Evolutionary conservation across 2,329 filamentous ascomycete species (phyloP).

Genomic region (Cercospora sesami): DNA sequence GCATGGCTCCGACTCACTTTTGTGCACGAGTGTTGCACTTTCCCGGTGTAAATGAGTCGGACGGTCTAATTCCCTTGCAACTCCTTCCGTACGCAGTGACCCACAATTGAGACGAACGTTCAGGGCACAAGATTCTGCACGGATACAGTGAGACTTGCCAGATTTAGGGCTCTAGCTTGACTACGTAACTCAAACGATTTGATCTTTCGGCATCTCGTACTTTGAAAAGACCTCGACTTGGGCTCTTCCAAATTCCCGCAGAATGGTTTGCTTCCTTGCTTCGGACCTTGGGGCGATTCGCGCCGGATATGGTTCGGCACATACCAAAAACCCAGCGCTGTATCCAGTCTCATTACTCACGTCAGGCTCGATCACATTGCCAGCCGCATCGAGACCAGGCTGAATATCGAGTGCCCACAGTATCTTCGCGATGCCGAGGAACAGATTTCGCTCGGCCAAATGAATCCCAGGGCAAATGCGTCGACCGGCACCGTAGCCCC

Average conservation of each 20-base stretch:
- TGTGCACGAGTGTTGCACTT: too few relatives aligned
- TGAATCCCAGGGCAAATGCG: constrained; percentile 55
- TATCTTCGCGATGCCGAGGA: constrained; percentile 38
- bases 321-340: constrained; percentile 33
- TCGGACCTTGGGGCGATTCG: constrained; percentile 25
- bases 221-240: constrained; percentile 23
- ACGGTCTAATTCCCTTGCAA: too few relatives aligned
- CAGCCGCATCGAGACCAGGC: constrained; percentile 8
- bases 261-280: constrained; percentile 25
- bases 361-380: not conserved
- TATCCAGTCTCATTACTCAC: constrained; percentile 21
- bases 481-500: constrained; percentile 52
- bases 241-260: constrained; percentile 28
- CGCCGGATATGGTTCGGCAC: constrained; percentile 30
- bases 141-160: too few relatives aligned
- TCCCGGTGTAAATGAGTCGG: too few relatives aligned
- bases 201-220: constrained; percentile 17
- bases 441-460: constrained; percentile 52
- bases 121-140: too few relatives aligned
- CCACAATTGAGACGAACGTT: too few relatives aligned
- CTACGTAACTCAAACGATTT: too few relatives aligned
- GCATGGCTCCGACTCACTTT: too few relatives aligned
- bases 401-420: constrained; percentile 54
- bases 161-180: too few relatives aligned
- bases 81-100: too few relatives aligned